Conservation (phyloP, 805 yeast species). For the Brettanomyces anomalus region DNA sequence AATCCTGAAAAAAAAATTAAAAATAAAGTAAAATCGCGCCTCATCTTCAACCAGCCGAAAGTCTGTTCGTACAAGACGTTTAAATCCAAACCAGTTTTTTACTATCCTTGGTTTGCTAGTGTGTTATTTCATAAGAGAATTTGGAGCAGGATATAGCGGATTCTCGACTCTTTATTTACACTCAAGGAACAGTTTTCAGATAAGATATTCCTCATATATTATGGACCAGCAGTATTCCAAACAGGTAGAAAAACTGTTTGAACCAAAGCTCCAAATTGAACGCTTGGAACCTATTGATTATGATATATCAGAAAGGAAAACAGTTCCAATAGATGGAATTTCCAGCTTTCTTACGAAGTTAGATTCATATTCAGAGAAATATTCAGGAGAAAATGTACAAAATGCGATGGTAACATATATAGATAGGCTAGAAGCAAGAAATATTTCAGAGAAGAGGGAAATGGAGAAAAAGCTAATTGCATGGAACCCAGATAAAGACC, state of each 20-base stretch:
- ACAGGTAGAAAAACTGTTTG: slow-evolving; percentile 40
- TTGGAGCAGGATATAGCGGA: no score
- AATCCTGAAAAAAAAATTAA: not conserved
- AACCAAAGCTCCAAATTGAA: slow-evolving; percentile 49
- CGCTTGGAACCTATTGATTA: slow-evolving; percentile 41
- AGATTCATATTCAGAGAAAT: slow-evolving; percentile 24
- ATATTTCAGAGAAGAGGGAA: slow-evolving; percentile 20
- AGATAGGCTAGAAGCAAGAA: slow-evolving; percentile 4
- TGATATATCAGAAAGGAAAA: slow-evolving; percentile 37
- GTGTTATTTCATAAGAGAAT: no score
- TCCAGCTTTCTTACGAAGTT: slow-evolving; percentile 23
- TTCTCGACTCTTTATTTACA: no score
- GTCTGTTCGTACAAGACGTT: no score
- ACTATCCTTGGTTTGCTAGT: no score
- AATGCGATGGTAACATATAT: not conserved
- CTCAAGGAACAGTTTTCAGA: no score
- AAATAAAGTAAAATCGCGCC: not conserved
- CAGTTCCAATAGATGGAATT: slow-evolving; percentile 39
- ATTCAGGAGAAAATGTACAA: slow-evolving; percentile 6
- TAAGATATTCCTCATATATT: no score
- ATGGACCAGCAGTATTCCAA: slow-evolving; percentile 13
- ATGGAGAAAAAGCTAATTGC: slow-evolving; percentile 24
- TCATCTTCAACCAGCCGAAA: no score
- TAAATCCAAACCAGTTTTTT: no score
- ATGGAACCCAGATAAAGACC: slow-evolving; percentile 53